Evolutionary conservation across 78 protist species (phyloP).

Genomic region (Chrysochromulina parva): DNA sequence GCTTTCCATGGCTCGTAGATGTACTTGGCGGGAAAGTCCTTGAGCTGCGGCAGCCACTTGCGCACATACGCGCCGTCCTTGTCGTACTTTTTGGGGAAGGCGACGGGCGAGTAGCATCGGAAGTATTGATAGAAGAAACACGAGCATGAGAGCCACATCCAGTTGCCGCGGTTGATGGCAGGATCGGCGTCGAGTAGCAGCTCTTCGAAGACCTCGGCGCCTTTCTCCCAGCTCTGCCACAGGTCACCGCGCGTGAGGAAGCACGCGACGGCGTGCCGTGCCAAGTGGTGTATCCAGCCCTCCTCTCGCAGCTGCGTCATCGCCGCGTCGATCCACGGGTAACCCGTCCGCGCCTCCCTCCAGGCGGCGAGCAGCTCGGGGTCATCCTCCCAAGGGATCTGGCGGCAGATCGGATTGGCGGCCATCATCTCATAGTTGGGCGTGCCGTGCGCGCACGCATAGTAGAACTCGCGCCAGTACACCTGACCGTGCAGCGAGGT

Average conservation of each 20-base stretch:
- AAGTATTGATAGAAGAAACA: conserved; percentile 48
- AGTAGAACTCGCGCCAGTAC: conserved; percentile 55
- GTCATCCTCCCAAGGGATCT: conserved; percentile 11
- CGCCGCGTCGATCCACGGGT: conserved; percentile 61
- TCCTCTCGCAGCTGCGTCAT: conserved; percentile 47
- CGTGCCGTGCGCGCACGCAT: background rate
- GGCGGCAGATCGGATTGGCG: conserved; percentile 45
- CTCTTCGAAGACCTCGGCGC: conserved; percentile 47
- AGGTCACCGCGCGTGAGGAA: conserved; percentile 66
- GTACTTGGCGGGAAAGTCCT: conserved; percentile 30
- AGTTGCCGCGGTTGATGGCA: conserved; percentile 60
- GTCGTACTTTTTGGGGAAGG: conserved; percentile 51
- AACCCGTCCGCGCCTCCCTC: conserved; percentile 48
- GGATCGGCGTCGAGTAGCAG: conserved; percentile 52
- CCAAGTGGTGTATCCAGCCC: conserved; percentile 66
- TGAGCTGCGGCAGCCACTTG: background rate
- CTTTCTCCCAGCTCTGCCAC: conserved; percentile 49
- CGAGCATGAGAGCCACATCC: conserved; percentile 63
- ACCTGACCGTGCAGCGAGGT: conserved; percentile 52
- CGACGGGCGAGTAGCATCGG: conserved; percentile 59
- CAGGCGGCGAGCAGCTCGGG: background rate
- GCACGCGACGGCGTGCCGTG: conserved; percentile 68
- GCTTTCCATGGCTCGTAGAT: conserved; percentile 70
- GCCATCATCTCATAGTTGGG: conserved; percentile 1
- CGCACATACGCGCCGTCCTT: conserved; percentile 33